Evolutionary conservation across 1,284 basidiomycete genomes (phyloP).

Genomic region (Malassezia globosa): DNA sequence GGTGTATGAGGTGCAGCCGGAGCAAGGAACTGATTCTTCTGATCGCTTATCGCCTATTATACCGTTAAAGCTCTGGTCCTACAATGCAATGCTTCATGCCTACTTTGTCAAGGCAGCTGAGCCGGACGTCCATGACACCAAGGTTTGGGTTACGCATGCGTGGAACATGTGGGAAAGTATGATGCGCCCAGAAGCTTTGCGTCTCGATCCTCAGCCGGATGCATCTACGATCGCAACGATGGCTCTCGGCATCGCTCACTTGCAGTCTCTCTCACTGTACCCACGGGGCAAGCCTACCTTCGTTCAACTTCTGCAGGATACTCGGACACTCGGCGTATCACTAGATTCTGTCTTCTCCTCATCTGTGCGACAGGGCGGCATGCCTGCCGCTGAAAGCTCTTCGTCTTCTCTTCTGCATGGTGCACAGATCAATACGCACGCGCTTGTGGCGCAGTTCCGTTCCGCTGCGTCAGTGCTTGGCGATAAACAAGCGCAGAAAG

Average conservation of each 20-base stretch:
- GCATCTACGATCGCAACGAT: constrained; percentile 30
- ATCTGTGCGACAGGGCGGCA: constrained; percentile 20
- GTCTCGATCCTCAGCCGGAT: constrained; percentile 27
- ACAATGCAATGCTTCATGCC: constrained; percentile 40
- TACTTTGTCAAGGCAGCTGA: constrained; percentile 33
- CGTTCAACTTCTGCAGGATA: constrained; percentile 12
- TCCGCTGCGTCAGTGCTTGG: constrained; percentile 24
- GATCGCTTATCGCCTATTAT: constrained; percentile 5
- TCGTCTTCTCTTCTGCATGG: background rate
- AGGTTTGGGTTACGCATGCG: constrained; percentile 25
- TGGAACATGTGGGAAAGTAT: constrained; percentile 33
- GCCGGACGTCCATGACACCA: constrained; percentile 19
- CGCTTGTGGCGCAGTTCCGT: constrained; percentile 20
- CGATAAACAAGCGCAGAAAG: constrained; percentile 22
- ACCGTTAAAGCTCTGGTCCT: constrained; percentile 28
- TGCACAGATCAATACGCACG: background rate
- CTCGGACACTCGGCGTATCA: constrained; percentile 19
- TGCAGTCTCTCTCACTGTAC: constrained; percentile 22
- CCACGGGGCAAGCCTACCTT: constrained; percentile 21
- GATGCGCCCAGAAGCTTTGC: constrained; percentile 13
- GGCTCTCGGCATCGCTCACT: constrained; percentile 31
- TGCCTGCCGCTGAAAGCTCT: constrained; percentile 2
- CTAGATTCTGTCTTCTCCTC: constrained; percentile 32
- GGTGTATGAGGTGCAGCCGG: constrained; percentile 19
- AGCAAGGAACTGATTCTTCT: constrained; percentile 17